Conservation (phyloP, 495 filamentous ascomycete genomes). For the Thermochaetoides thermophila region DNA sequence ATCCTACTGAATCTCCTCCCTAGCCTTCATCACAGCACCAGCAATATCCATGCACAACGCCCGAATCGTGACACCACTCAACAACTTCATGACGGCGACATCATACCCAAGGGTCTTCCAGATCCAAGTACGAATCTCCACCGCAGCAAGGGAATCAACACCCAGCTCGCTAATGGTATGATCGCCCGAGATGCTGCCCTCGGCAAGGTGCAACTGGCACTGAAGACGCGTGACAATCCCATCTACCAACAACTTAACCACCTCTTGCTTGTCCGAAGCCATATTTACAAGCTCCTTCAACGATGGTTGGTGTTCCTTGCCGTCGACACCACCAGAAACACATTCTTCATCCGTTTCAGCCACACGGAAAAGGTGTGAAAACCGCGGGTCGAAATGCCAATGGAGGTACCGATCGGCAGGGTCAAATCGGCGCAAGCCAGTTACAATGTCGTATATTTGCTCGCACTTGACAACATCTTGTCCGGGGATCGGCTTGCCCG, state of each 20-base stretch:
- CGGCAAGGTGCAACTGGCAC: conserved; percentile 17
- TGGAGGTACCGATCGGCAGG: conserved; percentile 12
- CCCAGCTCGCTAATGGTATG: conserved; percentile 22
- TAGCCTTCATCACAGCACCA: conserved; percentile 3
- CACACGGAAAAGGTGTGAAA: conserved; percentile 21
- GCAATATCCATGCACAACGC: conserved; percentile 14
- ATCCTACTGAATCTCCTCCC: no score
- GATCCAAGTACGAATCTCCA: conserved; percentile 33
- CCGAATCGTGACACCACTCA: conserved; percentile 25
- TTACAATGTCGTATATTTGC: conserved; percentile 26
- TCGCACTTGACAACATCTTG: no score
- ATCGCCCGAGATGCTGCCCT: conserved; percentile 12
- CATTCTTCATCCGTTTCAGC: neutral
- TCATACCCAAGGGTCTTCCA: conserved; percentile 28
- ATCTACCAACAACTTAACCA: conserved; percentile 11
- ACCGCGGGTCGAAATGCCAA: conserved; percentile 29
- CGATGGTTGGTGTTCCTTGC: conserved; percentile 2
- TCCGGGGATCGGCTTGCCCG: conserved; percentile 16
- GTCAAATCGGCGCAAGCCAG: conserved; percentile 23
- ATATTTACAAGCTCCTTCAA: conserved; percentile 14
- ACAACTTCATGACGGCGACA: conserved; percentile 37
- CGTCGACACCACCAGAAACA: neutral
- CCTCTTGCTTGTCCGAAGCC: conserved; percentile 2
- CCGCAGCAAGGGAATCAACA: conserved; percentile 35
- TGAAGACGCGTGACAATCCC: conserved; percentile 17